Conservation (phyloP, 805 yeast genomes). For the Candida gorgasii region DNA sequence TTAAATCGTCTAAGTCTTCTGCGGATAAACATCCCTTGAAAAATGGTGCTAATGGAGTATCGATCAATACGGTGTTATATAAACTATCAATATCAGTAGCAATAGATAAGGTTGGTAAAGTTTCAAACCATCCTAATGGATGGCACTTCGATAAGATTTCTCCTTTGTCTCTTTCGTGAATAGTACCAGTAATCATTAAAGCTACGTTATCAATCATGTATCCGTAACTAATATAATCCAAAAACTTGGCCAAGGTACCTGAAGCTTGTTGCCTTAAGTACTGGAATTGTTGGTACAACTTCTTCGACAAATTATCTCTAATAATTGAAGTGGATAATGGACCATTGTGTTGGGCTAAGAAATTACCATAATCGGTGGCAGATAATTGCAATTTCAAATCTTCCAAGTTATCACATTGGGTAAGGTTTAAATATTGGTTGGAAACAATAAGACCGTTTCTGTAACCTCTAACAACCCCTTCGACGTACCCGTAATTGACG, state of each 20-base stretch:
- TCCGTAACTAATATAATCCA: conserved; percentile 92
- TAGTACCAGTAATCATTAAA: conserved; percentile 93
- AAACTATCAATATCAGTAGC: conserved; percentile 95
- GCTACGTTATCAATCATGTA: conserved; percentile 98
- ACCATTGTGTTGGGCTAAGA: conserved; percentile 77
- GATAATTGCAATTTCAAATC: conserved; percentile 92
- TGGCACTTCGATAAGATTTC: conserved; percentile 91
- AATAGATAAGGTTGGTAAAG: conserved; percentile 89
- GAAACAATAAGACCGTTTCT: conserved; percentile 75
- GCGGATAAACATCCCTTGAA: conserved; percentile 86
- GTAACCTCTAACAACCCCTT: conserved; percentile 94
- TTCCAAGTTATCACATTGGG: conserved; percentile 94
- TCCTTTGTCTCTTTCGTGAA: conserved; percentile 88
- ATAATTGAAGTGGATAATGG: conserved; percentile 85
- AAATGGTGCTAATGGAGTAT: conserved; percentile 96
- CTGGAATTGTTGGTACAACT: conserved; percentile 79
- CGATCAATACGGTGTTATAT: conserved; percentile 88
- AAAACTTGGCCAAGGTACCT: conserved; percentile 74
- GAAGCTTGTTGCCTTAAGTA: conserved; percentile 83
- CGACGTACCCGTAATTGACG: conserved; percentile 86
- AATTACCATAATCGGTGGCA: conserved; percentile 94
- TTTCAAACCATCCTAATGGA: conserved; percentile 98
- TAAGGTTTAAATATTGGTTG: conserved; percentile 84
- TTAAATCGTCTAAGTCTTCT: conserved; percentile 90
- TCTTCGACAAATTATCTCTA: conserved; percentile 73